Evolutionary conservation across 2,329 filamentous ascomycete species (phyloP), one percentile per base, ranked within the genome.

Genomic region (Ceratocystis cubensis): DNA sequence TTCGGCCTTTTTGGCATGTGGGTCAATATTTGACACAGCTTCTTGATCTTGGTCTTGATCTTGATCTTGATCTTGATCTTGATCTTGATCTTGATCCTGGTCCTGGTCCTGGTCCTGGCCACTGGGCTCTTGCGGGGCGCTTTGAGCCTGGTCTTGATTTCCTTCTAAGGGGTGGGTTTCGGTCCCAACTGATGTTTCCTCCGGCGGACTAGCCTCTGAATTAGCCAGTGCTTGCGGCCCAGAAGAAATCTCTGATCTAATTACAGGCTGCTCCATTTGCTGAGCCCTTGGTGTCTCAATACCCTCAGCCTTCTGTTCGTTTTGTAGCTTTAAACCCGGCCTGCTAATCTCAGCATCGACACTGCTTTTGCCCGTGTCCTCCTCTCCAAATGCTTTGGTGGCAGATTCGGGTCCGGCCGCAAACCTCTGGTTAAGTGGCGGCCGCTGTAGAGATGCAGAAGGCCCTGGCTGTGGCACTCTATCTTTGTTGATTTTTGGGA

Each of bases 1-100:
- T 10, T 62, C 53, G 17, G n/a, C 63, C 5, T 66, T 79, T 81
- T 53, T 76, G 72, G 13, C 25, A 15, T 30, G 45, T 7, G 41
- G n/a, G 5, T 33, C 37, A 8, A 15, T 15, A 5, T 4, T 20
- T 37, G 28, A 33, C 15, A 53, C 44, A 2, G 25, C 8, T 5
- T 64, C 50, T 8, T 65, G 41, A 8, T 67, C 66, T 76, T 6
- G 73, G 45, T 48, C 48, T 45, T 46, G 28, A 3, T 56, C 61
- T 33, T 28, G 48, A 2, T 22, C 22, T 22, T 22, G 22, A 22
- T 22, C 22, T 20, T 20, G 20, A 1, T n/a, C n/a, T n/a, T n/a
- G n/a, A 6, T 56, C 61, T 33, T 28, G 48, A 1, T 22, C 22
- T 22, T 22, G 22, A 2, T 22, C 22, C 22, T 28, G 48, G 2